Evolutionary conservation across 345 rosid genomes (phyloP).

Genomic region (Camelina laxa): DNA sequence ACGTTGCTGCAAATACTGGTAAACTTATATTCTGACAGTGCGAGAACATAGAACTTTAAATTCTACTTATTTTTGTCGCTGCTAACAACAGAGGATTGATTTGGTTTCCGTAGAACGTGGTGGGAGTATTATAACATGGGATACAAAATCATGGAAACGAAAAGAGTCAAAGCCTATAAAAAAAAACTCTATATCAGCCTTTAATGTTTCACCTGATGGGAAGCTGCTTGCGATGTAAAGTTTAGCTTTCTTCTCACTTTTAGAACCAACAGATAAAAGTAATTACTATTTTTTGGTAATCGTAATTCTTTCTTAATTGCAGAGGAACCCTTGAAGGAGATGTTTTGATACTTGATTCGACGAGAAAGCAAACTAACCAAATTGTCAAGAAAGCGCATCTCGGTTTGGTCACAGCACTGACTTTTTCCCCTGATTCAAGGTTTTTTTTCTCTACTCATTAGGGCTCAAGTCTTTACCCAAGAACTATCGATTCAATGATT

Average conservation of each 20-base stretch:
- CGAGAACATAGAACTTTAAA: neutral
- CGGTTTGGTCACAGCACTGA: conserved; percentile 79
- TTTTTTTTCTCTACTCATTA: conserved; percentile 31
- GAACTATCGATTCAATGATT: neutral
- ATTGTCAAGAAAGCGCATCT: conserved; percentile 76
- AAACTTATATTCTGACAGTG: conserved; percentile 15
- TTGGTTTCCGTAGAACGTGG: conserved; percentile 56
- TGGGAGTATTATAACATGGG: conserved; percentile 73
- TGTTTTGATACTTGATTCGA: conserved; percentile 59
- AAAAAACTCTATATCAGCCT: conserved; percentile 62
- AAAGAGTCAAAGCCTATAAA: conserved; percentile 56
- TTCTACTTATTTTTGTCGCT: neutral
- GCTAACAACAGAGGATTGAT: conserved; percentile 11
- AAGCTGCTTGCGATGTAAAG: conserved; percentile 75
- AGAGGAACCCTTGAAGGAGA: conserved; percentile 84
- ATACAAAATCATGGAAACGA: conserved; percentile 72
- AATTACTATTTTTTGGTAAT: neutral
- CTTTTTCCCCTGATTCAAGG: conserved; percentile 94
- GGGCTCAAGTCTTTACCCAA: neutral
- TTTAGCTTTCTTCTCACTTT: neutral
- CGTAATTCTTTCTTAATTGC: conserved; percentile 31
- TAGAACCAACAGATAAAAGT: neutral
- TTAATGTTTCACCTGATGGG: conserved; percentile 85
- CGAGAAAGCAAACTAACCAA: conserved; percentile 51
- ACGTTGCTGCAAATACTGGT: conserved; percentile 83